phyloP scores from a whole-genome alignment of 129 eudicot species.

The Rutidosis leptorrhynchoides region DNA sequence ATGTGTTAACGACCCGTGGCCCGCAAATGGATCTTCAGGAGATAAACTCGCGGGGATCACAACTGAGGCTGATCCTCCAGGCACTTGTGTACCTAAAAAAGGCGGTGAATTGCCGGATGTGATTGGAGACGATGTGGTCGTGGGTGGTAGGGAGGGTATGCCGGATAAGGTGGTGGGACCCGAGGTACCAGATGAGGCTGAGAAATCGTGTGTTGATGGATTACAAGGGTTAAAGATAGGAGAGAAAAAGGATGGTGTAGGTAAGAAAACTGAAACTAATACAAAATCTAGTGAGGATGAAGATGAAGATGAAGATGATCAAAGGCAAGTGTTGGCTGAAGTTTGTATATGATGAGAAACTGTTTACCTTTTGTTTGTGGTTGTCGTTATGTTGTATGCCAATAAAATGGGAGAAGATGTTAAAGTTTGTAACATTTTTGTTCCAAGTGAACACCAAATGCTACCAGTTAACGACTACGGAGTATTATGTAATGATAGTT shows the following conservation, averaged over 20 bases:
- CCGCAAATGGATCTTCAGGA: slow-evolving; percentile 26
- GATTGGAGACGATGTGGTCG: slow-evolving; percentile 45
- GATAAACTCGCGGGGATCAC: slow-evolving; percentile 48
- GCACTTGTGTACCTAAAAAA: slow-evolving; percentile 50
- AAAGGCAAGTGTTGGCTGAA: slow-evolving; percentile 51
- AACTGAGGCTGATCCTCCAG: slow-evolving; percentile 32
- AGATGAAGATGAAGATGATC: slow-evolving; percentile 35
- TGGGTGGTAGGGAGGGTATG: slow-evolving; percentile 37
- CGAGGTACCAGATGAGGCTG: slow-evolving; percentile 39
- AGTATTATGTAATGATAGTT: background rate
- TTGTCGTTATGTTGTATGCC: background rate
- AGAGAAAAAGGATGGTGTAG: slow-evolving; percentile 28
- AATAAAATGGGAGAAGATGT: slow-evolving; percentile 6
- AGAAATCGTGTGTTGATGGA: slow-evolving; percentile 53
- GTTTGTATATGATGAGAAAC: slow-evolving; percentile 40
- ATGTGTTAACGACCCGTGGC: slow-evolving; percentile 64
- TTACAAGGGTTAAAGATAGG: slow-evolving; percentile 61
- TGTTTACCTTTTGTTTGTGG: slow-evolving; percentile 21
- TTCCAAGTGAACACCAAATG: background rate
- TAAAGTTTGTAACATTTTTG: background rate
- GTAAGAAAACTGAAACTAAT: slow-evolving; percentile 24
- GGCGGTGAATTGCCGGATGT: slow-evolving; percentile 44
- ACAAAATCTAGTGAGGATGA: slow-evolving; percentile 21
- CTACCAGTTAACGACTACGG: background rate
- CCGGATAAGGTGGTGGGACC: slow-evolving; percentile 46